phyloP scores from a whole-genome alignment of 148 eudicot species.

The Fagopyrum esculentum region DNA sequence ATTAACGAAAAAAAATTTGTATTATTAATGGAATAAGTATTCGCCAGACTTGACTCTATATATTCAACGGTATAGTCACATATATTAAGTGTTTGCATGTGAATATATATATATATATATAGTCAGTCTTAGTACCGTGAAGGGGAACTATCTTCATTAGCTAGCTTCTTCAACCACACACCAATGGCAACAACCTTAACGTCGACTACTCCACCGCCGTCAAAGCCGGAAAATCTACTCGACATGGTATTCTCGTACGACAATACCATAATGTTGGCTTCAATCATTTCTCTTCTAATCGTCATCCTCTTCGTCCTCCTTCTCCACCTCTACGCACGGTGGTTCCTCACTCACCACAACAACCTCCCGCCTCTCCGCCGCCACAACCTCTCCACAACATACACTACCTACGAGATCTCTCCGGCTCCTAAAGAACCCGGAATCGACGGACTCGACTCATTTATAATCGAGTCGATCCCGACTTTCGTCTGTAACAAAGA shows the following conservation, averaged over 20 bases:
- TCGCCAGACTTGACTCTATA: too few species aligned
- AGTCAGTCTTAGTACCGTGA: neutral
- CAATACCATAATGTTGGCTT: slow-evolving; percentile 49
- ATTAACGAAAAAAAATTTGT: too few species aligned
- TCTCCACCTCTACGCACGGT: slow-evolving; percentile 53
- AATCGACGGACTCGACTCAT: slow-evolving; percentile 29
- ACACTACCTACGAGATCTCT: slow-evolving; percentile 16
- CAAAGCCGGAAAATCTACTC: slow-evolving; percentile 12
- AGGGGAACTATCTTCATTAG: neutral
- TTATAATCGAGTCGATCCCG: slow-evolving; percentile 36
- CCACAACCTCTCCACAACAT: slow-evolving; percentile 7
- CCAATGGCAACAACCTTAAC: neutral
- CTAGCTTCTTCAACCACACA: neutral
- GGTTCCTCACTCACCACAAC: slow-evolving; percentile 36
- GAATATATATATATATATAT: neutral
- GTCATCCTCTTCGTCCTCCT: slow-evolving; percentile 55
- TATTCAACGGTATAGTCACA: too few species aligned
- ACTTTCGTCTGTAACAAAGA: neutral
- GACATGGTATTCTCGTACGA: slow-evolving; percentile 30
- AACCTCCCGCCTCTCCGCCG: slow-evolving; percentile 14
- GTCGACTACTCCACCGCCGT: neutral
- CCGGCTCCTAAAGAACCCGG: slow-evolving; percentile 19
- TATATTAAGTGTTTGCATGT: too few species aligned
- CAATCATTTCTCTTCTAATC: slow-evolving; percentile 42
- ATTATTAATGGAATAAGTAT: too few species aligned